Evolutionary conservation across 225 moss, liverwort and hornwort genomes (phyloP).

Genomic region (Climacium dendroides): DNA sequence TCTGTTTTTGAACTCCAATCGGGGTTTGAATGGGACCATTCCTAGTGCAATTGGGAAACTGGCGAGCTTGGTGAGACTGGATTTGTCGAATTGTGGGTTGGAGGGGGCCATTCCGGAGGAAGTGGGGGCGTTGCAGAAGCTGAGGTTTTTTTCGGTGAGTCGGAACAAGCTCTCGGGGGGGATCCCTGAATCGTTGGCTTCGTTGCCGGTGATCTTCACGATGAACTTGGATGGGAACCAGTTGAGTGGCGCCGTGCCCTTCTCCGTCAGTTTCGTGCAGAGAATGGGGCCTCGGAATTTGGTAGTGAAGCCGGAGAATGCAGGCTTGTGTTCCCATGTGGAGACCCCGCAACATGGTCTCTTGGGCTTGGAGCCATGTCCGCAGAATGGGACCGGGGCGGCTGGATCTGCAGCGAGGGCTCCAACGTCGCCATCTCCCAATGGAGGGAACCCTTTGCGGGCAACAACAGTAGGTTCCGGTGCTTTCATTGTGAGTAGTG

Average conservation of each 20-base stretch:
- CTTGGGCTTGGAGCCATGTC: not conserved
- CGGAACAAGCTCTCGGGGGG: slow-evolving; percentile 11
- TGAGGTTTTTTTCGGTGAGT: slow-evolving; percentile 19
- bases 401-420: not conserved
- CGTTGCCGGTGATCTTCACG: slow-evolving; percentile 3
- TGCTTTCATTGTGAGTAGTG: not conserved
- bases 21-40: not conserved
- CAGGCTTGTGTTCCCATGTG: slow-evolving; percentile 14
- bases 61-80: slow-evolving; percentile 1
- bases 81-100: slow-evolving; percentile 3
- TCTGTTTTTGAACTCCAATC: slow-evolving; percentile 26
- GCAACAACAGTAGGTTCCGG: not conserved
- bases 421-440: not conserved
- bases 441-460: not conserved
- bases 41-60: not conserved
- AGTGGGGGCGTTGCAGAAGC: not conserved
- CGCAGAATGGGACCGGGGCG: not conserved
- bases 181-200: not conserved
- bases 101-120: slow-evolving; percentile 3
- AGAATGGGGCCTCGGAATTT: slow-evolving; percentile 25
- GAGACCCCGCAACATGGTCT: not conserved
- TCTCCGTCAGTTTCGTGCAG: slow-evolving; percentile 7
- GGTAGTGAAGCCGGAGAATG: slow-evolving; percentile 1
- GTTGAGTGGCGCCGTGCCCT: slow-evolving; percentile 40
- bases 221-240: slow-evolving; percentile 28